Evolutionary conservation across 768 basidiomycete genomes (phyloP).

Genomic region (Erythrobasidium yunnanense): DNA sequence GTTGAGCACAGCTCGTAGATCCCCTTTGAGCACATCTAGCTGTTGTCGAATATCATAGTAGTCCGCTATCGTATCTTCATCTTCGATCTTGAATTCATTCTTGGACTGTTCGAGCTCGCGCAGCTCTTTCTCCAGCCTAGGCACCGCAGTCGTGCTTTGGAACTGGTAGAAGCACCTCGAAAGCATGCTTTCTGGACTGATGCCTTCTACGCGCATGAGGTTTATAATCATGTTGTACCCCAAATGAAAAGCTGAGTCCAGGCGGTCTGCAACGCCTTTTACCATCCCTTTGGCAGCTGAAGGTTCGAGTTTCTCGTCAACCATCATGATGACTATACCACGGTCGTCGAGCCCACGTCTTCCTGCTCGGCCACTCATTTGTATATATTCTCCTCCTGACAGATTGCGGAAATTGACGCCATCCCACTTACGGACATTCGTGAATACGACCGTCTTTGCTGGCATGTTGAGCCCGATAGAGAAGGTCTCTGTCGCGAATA

Average conservation of each 20-base stretch:
- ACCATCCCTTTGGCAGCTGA: slow-evolving; percentile 87
- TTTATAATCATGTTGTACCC: slow-evolving; percentile 99
- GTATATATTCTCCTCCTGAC: slow-evolving; percentile 88
- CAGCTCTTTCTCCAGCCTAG: slow-evolving; percentile 68
- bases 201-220: slow-evolving; percentile 93
- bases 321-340: slow-evolving; percentile 99
- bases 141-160: slow-evolving; percentile 86
- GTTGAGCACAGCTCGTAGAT: slow-evolving; percentile 83
- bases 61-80: slow-evolving; percentile 70
- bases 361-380: slow-evolving; percentile 98
- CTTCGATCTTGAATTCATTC: slow-evolving; percentile 59
- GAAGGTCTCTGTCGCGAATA: slow-evolving; percentile 98
- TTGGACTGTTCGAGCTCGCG: slow-evolving; percentile 58
- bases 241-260: slow-evolving; percentile 95
- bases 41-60: slow-evolving; percentile 92
- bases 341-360: slow-evolving; percentile 92
- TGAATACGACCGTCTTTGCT: slow-evolving; percentile 98
- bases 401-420: slow-evolving; percentile 87
- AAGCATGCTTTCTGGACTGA: slow-evolving; percentile 96
- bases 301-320: slow-evolving; percentile 94
- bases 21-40: slow-evolving; percentile 72
- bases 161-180: slow-evolving; percentile 97
- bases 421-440: slow-evolving; percentile 87
- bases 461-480: slow-evolving; percentile 98
- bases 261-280: slow-evolving; percentile 89